phyloP scores from a whole-genome alignment of 768 basidiomycete genomes.

The Vishniacozyma victoriae region DNA sequence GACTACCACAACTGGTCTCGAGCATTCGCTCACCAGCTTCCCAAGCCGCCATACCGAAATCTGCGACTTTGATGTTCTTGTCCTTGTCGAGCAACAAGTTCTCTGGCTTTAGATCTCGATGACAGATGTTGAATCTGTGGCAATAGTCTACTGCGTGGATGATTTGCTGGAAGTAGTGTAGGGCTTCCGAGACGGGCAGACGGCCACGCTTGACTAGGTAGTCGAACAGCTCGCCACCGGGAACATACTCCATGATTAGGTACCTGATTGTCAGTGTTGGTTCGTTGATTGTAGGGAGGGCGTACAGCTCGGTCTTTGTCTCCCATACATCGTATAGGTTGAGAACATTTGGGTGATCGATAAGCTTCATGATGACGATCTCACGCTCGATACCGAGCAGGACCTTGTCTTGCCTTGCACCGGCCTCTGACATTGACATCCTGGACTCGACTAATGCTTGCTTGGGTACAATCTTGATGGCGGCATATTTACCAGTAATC shows the following conservation, averaged over 20 bases:
- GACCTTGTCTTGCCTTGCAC: slow-evolving; percentile 68
- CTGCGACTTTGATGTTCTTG: slow-evolving; percentile 86
- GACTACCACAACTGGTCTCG: slow-evolving; percentile 83
- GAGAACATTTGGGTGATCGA: slow-evolving; percentile 91
- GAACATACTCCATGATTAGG: slow-evolving; percentile 88
- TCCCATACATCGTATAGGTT: slow-evolving; percentile 96
- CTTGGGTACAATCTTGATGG: slow-evolving; percentile 91
- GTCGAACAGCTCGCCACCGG: slow-evolving; percentile 91
- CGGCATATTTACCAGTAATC: slow-evolving; percentile 82
- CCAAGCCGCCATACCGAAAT: slow-evolving; percentile 97
- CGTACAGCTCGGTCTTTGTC: slow-evolving; percentile 74
- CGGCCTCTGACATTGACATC: slow-evolving; percentile 62
- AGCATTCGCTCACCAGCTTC: slow-evolving; percentile 61
- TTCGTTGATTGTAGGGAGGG: not conserved
- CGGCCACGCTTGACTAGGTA: slow-evolving; percentile 74
- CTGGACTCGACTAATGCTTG: slow-evolving; percentile 59
- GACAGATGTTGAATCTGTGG: slow-evolving; percentile 88
- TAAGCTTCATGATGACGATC: slow-evolving; percentile 95
- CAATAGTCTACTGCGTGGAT: slow-evolving; percentile 87
- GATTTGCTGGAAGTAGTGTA: slow-evolving; percentile 87
- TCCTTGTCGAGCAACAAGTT: slow-evolving; percentile 79
- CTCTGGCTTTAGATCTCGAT: slow-evolving; percentile 90
- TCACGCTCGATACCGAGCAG: slow-evolving; percentile 81
- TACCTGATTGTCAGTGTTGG: slow-evolving; percentile 39
- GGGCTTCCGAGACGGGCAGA: slow-evolving; percentile 64